Evolutionary conservation across 192 early-diverging fungal genomes (phyloP).

Genomic region (Entophlyctis luteolus): DNA sequence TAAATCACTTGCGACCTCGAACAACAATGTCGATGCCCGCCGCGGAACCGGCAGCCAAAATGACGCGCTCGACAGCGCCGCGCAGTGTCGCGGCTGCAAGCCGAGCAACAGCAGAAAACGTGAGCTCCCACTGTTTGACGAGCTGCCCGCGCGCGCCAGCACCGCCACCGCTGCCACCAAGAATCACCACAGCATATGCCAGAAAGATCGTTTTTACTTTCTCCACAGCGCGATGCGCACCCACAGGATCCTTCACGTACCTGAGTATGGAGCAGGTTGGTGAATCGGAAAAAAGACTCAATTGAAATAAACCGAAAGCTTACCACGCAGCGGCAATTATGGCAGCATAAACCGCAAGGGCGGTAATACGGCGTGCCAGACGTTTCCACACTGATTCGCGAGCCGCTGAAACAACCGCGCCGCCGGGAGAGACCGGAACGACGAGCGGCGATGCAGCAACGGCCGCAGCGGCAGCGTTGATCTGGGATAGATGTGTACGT

Average conservation of each 20-base stretch:
- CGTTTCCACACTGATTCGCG: not conserved
- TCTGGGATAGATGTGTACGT: not conserved
- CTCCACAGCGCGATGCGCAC: not conserved
- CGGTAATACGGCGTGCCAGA: not conserved
- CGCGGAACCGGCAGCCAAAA: too few species aligned
- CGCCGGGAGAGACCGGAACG: not conserved
- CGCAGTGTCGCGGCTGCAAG: too few species aligned
- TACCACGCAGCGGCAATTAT: not conserved
- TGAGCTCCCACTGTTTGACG: too few species aligned
- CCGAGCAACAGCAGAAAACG: too few species aligned
- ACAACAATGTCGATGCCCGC: too few species aligned
- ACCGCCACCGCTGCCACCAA: too few species aligned
- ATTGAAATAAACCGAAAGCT: too few species aligned
- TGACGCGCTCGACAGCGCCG: too few species aligned
- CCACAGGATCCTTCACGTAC: not conserved
- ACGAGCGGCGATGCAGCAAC: not conserved
- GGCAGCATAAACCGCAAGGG: not conserved
- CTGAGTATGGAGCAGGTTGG: too few species aligned
- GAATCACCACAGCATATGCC: not conserved
- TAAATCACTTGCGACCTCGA: too few species aligned
- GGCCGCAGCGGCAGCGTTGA: not conserved
- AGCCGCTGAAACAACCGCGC: not conserved
- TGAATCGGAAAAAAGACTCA: too few species aligned
- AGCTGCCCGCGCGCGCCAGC: too few species aligned
- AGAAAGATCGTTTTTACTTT: not conserved